phyloP scores from a whole-genome alignment of 768 basidiomycete genomes.

The Panellus pusillus region DNA sequence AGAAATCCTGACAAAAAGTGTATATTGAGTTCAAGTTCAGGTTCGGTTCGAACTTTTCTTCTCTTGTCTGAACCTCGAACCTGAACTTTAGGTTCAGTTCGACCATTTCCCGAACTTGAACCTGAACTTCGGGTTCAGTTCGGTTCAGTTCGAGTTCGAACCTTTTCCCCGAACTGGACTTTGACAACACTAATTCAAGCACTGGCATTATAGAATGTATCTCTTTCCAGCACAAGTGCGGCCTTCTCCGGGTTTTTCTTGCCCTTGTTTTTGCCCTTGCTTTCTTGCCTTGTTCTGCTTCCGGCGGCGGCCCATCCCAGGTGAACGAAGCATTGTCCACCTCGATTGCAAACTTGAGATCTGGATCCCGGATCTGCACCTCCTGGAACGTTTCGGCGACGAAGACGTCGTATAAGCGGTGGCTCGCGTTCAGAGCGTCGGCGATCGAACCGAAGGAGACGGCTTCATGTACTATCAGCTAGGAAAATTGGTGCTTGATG shows the following conservation, averaged over 20 bases:
- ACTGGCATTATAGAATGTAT: no score
- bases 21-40: no score
- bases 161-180: no score
- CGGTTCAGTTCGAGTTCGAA: no score
- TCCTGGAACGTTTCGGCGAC: constrained; percentile 76
- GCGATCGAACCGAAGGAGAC: constrained; percentile 74
- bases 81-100: no score
- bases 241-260: constrained; percentile 17
- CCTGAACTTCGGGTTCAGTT: no score
- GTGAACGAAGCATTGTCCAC: constrained; percentile 73
- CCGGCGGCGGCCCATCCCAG: constrained; percentile 80
- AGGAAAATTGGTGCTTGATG: background rate
- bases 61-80: no score
- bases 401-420: constrained; percentile 77
- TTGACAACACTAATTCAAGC: no score
- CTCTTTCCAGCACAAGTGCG: constrained; percentile 14
- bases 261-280: constrained; percentile 21
- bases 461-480: constrained; percentile 39
- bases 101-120: no score
- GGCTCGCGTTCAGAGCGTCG: constrained; percentile 80
- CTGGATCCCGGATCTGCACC: constrained; percentile 51
- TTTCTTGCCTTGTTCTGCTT: constrained; percentile 39
- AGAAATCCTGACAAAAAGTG: no score
- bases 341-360: constrained; percentile 62
- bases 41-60: no score